Percentiles rank a stretch among this genome's conserved stretches.
Evolutionary conservation across 2,329 filamentous ascomycete genomes (phyloP).

Genomic region (Aspergillus arachidicola): DNA sequence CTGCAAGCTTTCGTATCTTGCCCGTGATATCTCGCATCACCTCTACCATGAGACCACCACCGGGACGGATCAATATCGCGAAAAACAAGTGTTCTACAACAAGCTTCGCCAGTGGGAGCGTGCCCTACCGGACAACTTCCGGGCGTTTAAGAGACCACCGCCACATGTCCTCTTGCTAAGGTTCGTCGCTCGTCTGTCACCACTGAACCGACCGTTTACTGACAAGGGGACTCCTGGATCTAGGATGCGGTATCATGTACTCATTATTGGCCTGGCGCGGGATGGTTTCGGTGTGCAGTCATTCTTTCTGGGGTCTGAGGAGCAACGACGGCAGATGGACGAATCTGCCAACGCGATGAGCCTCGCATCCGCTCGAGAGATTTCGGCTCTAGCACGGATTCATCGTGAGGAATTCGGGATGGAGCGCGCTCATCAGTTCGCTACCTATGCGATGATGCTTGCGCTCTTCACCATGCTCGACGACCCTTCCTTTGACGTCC

Average conservation of each 20-base stretch:
- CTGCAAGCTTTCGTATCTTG: conserved; percentile 23
- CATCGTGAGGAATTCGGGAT: conserved; percentile 30
- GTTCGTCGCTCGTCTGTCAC: conserved; percentile 6
- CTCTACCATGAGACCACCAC: not conserved
- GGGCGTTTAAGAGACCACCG: not conserved
- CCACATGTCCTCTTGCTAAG: conserved; percentile 21
- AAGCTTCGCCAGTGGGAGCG: conserved; percentile 18
- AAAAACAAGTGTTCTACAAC: conserved; percentile 17
- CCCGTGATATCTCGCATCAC: conserved; percentile 20
- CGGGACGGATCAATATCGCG: not conserved
- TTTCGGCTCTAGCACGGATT: conserved; percentile 24
- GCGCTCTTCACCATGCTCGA: conserved; percentile 40
- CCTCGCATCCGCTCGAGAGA: conserved; percentile 24
- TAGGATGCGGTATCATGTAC: conserved; percentile 31
- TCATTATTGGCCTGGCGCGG: conserved; percentile 29
- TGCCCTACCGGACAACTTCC: conserved; percentile 12
- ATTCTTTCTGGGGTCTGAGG: not conserved
- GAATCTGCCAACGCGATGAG: conserved; percentile 14
- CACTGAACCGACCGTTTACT: not conserved
- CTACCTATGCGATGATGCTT: conserved; percentile 42
- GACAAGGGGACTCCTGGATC: not conserved
- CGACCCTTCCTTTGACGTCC: conserved; percentile 31
- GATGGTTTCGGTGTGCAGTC: conserved; percentile 18
- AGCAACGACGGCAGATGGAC: conserved; percentile 1
- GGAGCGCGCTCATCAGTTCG: conserved; percentile 38